Base-by-base conservation (phyloP, 169 alveolate genomes). In the Plasmodium berghei region DNA sequence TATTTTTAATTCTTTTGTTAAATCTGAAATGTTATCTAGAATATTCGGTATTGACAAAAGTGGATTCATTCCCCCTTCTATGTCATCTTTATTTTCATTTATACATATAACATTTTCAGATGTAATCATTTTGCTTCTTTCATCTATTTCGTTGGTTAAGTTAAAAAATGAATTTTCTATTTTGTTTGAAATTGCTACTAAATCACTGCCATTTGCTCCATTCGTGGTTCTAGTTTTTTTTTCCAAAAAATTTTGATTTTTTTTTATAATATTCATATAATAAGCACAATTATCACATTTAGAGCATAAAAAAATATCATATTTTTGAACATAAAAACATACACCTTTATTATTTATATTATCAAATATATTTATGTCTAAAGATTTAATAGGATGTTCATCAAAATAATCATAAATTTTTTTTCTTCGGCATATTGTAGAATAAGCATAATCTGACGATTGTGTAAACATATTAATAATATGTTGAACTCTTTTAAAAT, bases 341-440 rank as follows among this genome's bases (percentile, higher is more conserved):
- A 56, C 61, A 22, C 90, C 90, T 69, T 59, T 28, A 59, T 83
- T 83, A 1, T 22, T 16, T 24, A 26, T 20, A n/a, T 26, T 8
- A 24, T 83, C 54, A 71, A 83, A 83, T 2, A 83, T 61, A 20
- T 83, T 55, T 14, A 83, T 55, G 22, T 83, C 90, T 1, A 26
- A 2, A 4, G 73, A 6, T n/a, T 22, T 56, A 10, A 42, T 5
- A 2, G 90, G 90, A 0, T 58, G 22, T 61, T 83, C 90, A 83
- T 83, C 85, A 69, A 83, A 83, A 48, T 83, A 83, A 5, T 83
- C 85, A 67, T 83, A 83, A 5, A 83, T 83, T 45, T 83, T 83
- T 83, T 69, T 83, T 71, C 90, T 83, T 52, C 90, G 14, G 67
- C 90, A 83, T 20, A 48, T 48, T 24, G 73, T 83, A 0, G 90